Evolutionary conservation across 257 asterid genomes (phyloP), one percentile per base, ranked within the genome.

Genomic region (Nicotiana paniculata): DNA sequence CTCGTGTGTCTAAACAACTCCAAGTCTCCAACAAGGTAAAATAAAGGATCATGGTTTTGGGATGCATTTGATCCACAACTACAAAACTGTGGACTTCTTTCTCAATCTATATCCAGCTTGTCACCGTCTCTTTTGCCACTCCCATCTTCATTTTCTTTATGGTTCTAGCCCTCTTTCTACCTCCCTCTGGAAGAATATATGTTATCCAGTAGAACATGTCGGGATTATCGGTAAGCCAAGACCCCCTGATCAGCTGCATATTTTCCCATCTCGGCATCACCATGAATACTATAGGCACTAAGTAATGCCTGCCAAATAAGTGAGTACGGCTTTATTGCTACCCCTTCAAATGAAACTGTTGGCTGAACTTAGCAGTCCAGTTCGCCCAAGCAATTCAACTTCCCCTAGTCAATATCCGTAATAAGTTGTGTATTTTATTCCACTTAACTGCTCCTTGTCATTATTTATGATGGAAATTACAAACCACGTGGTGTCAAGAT

Each of bases 311-410:
- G 97, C 99, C 97, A 96, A 75, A 94, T 86, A 43, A 85, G 88
- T 59, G 69, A 89, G 74, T 86, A 89, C 4, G 99, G 92, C 86
- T 89, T 86, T 69, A 89, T 87, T 1, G 89, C 88, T 64, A 94
- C 84, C 55, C 81, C 88, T 82, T 89, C 92, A 32, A 26, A 96
- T 89, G 28, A 91, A 94, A 18, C 75, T 32, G 78, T 85, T 94
- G 63, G 99, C 97, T 86, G 92, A 97, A 70, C 77, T 68, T 58
- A 95, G 24, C 51, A 86, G 91, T 26, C 99, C 94, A 3, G 97
- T 93, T 24, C 98, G 85, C 24, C 99, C 98, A n/a, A 95, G 91
- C 97, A 95, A 91, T 88, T 95, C 98, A 18, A 93, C 92, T 26
- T 32, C 35, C 35, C 35, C 35, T 32, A 3, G 35, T 32, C 35